A percentile compares a stretch with the other conserved stretches of the same genome.
Conservation (phyloP, 495 filamentous ascomycete genomes). For the Trichoderma parareesei region DNA sequence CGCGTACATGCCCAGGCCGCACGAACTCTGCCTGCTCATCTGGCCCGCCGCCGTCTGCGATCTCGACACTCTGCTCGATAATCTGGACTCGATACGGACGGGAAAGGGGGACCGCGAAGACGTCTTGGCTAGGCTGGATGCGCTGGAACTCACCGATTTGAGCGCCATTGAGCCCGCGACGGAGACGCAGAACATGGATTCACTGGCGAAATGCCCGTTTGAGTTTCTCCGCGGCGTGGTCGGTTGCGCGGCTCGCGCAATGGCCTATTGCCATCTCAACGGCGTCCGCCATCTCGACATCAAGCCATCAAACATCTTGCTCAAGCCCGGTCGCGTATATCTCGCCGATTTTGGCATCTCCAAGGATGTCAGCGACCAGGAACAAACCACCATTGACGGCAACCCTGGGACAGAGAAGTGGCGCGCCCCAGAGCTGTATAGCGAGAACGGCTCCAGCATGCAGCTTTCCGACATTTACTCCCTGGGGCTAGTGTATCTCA, state of each 20-base stretch:
- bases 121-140: constrained; percentile 21
- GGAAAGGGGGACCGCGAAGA: constrained; percentile 26
- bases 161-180: constrained; percentile 16
- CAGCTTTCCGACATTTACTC: constrained; percentile 31
- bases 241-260: constrained; percentile 32
- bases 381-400: constrained; percentile 28
- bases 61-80: constrained; percentile 28
- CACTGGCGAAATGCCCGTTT: constrained; percentile 19
- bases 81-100: constrained; percentile 26
- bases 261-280: constrained; percentile 32
- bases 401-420: constrained; percentile 27
- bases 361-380: constrained; percentile 26
- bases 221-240: constrained; percentile 25
- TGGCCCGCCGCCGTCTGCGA: constrained; percentile 38
- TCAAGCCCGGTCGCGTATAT: constrained; percentile 29
- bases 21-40: constrained; percentile 30
- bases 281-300: constrained; percentile 35
- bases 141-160: constrained; percentile 25
- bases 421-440: constrained; percentile 27
- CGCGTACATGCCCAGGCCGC: constrained; percentile 26
- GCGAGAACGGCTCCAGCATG: constrained; percentile 28
- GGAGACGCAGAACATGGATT: not conserved
- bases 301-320: constrained; percentile 36
- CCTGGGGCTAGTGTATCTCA: constrained; percentile 27
- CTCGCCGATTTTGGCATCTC: constrained; percentile 38